Conservation (phyloP, 768 basidiomycete species). For the Amanita jacksonii region DNA sequence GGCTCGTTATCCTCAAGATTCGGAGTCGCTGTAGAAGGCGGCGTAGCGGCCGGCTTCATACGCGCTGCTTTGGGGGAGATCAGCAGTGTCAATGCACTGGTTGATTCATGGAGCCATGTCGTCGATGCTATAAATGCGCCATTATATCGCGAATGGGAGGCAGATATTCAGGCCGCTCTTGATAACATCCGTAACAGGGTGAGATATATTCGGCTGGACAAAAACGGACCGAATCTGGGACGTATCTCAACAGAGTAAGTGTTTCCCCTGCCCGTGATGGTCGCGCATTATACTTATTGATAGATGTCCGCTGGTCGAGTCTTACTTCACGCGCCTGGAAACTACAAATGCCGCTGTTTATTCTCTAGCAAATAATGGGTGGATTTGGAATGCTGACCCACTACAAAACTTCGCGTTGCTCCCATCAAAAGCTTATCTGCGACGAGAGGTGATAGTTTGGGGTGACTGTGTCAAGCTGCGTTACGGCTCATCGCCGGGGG, state of each 20-base stretch:
- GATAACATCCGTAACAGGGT: conserved; percentile 68
- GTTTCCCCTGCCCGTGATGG: too few relatives aligned
- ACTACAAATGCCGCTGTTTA: conserved; percentile 45
- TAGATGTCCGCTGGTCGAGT: conserved; percentile 80
- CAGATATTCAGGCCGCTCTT: conserved; percentile 67
- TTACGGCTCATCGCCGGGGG: conserved; percentile 69
- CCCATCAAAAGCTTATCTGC: conserved; percentile 90
- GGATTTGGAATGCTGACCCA: conserved; percentile 97
- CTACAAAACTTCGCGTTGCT: conserved; percentile 88
- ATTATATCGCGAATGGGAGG: conserved; percentile 80
- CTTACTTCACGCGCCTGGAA: conserved; percentile 82
- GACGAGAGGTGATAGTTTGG: conserved; percentile 97
- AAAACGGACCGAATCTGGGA: conserved; percentile 76
- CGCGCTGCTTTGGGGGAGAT: conserved; percentile 53
- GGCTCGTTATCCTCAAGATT: conserved; percentile 57
- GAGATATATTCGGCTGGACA: conserved; percentile 74
- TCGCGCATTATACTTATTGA: too few relatives aligned
- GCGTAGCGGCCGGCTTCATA: conserved; percentile 64
- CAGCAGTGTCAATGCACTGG: conserved; percentile 40
- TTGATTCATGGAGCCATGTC: conserved; percentile 65
- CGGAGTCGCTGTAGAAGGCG: conserved; percentile 52
- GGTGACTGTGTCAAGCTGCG: conserved; percentile 97
- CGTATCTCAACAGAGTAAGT: conserved; percentile 68
- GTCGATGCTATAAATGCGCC: conserved; percentile 85
- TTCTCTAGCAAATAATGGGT: conserved; percentile 94